These are phyloP conservation scores for Volvariella surrecta DNA, from an alignment of 1,284 basidiomycete genomes.

Conservation along the genomic window DNA sequence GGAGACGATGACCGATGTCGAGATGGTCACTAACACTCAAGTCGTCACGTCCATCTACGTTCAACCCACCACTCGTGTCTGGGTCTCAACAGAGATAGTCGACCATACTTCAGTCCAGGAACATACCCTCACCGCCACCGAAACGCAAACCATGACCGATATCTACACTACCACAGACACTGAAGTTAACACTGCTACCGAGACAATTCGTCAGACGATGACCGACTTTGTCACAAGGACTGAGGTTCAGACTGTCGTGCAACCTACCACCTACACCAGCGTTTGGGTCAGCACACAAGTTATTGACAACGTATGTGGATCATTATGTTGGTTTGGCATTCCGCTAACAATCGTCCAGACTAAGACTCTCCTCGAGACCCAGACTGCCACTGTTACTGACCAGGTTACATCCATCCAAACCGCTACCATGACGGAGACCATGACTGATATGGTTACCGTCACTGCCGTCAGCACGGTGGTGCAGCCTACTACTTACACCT, in stretches of 20 bases:
- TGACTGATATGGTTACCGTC: conserved; percentile 35
- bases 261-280: conserved; percentile 48
- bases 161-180: conserved; percentile 46
- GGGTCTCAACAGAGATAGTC: conserved; percentile 55
- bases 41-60: conserved; percentile 45
- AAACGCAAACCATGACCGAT: conserved; percentile 44
- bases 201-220: conserved; percentile 30
- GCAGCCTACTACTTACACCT: conserved; percentile 35
- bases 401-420: conserved; percentile 31
- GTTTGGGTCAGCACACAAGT: conserved; percentile 47
- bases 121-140: conserved; percentile 53
- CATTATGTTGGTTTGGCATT: conserved; percentile 1
- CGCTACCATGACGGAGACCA: conserved; percentile 32
- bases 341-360: conserved; percentile 26
- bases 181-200: conserved; percentile 36
- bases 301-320: conserved; percentile 28
- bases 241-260: conserved; percentile 31
- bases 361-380: conserved; percentile 39
- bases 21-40: conserved; percentile 32
- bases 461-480: conserved; percentile 34
- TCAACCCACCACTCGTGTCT: conserved; percentile 53
- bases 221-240: conserved; percentile 39
- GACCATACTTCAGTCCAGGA: conserved; percentile 46
- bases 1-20: conserved; percentile 24
- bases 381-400: conserved; percentile 38